Evolutionary conservation across 2,329 filamentous ascomycete species (phyloP).

Genomic region (Fusarium dlaminii): DNA sequence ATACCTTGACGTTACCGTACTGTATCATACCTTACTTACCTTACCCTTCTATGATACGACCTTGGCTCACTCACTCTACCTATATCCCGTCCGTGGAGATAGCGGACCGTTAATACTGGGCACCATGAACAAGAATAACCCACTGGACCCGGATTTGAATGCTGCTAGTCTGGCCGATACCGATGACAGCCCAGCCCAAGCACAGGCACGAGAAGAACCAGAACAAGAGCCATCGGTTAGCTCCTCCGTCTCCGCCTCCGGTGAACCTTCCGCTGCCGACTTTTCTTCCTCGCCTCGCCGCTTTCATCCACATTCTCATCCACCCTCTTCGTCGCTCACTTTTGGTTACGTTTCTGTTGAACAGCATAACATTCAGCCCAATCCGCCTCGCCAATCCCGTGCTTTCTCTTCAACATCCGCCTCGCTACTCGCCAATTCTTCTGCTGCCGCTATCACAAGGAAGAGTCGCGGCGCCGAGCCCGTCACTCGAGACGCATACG

Average conservation of each 20-base stretch:
- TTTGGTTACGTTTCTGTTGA: constrained; percentile 20
- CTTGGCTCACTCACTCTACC: constrained; percentile 14
- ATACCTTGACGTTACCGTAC: background rate
- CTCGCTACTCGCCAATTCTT: constrained; percentile 53
- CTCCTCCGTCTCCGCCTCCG: constrained; percentile 42
- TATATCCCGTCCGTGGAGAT: constrained; percentile 13
- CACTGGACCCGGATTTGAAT: constrained; percentile 36
- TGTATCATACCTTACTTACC: background rate
- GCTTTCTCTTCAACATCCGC: constrained; percentile 41
- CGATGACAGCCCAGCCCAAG: constrained; percentile 35
- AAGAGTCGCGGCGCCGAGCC: constrained; percentile 70
- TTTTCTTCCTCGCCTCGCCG: constrained; percentile 39
- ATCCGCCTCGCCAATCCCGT: constrained; percentile 30
- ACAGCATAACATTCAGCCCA: constrained; percentile 19
- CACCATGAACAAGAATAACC: constrained; percentile 36
- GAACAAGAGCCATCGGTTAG: constrained; percentile 26
- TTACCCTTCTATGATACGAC: constrained; percentile 5
- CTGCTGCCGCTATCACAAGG: constrained; percentile 56
- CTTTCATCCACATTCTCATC: constrained; percentile 25
- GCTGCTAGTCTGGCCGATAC: constrained; percentile 37
- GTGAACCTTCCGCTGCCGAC: constrained; percentile 39
- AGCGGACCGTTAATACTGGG: constrained; percentile 30
- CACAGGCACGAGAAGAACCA: background rate
- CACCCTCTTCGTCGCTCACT: constrained; percentile 23
- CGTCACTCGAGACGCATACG: constrained; percentile 64